Base-by-base conservation (phyloP, 345 rosid genomes). In the Anastatica hierochuntica region DNA sequence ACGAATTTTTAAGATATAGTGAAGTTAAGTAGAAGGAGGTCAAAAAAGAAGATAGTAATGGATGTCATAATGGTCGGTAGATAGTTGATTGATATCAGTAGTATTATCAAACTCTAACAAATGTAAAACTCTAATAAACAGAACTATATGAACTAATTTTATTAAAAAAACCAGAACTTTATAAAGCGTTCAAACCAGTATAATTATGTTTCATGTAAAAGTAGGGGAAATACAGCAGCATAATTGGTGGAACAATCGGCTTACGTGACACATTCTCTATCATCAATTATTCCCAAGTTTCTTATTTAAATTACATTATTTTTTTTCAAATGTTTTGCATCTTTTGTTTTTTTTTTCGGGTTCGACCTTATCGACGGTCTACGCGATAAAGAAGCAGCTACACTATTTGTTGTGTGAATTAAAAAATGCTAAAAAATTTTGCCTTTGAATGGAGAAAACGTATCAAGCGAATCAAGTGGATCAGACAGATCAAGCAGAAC, bases 221-320 rank as follows among this genome's bases (percentile, higher is more conserved):
- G 68, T 14, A 8, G n/a, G 8, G 46, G 19, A n/a, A 9, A 24
- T 17, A 13, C 9, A 50, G 17, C 0, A 24, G 20, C 53, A 51
- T 27, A 10, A 14, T 31, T 23, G 42, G 57, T 64, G 57, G 57
- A 64, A 64, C 50, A 31, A 54, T 47, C 37, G 36, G 62, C 56
- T 31, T 64, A 46, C 69, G 57, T 64, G 57, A 33, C 19, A 49
- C 45, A 30, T 18, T 56, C 58, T 64, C 69, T 49, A 56, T 49
- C 69, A 64, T 64, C 69, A 48, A 64, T 56, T 49, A 64, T 64
- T 34, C 34, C 30, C 27, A 27, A 21, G 11, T 58, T 20, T 38
- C 3, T 44, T 10, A 13, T 31, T 16, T 41, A 50, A 17, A 15
- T 10, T 18, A 14, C 27, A 19, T n/a, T n/a, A n/a, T 14, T 41